Percentiles rank a stretch among this genome's conserved stretches.
phyloP scores from a whole-genome alignment of 352 stramenopile genomes.

The Phytophthora sp. region DNA sequence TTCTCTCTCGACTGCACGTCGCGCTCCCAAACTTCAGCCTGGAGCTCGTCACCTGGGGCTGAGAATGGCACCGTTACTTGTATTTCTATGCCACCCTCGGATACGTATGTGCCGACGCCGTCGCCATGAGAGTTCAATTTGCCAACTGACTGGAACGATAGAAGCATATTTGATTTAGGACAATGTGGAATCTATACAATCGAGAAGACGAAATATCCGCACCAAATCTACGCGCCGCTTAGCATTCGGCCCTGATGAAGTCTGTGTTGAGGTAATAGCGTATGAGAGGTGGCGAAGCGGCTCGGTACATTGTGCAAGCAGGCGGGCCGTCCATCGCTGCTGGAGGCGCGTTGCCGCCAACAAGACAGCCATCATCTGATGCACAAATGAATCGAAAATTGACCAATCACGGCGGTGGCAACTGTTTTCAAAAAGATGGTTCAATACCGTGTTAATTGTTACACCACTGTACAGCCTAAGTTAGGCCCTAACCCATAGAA shows the following conservation, averaged over 20 bases:
- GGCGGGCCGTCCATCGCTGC: not conserved
- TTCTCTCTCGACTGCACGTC: conserved; percentile 46
- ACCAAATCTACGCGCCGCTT: conserved; percentile 34
- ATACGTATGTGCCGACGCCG: conserved; percentile 40
- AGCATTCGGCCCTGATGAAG: not conserved
- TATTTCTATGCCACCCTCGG: conserved; percentile 22
- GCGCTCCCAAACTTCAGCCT: conserved; percentile 57
- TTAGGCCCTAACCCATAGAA: no score
- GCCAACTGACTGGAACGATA: conserved; percentile 39
- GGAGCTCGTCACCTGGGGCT: conserved; percentile 54
- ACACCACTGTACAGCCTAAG: no score
- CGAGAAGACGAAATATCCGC: not conserved
- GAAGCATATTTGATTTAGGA: no score
- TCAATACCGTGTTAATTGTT: no score
- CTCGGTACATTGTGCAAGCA: not conserved
- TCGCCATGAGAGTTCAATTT: conserved; percentile 56
- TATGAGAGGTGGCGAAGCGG: not conserved
- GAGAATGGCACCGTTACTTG: conserved; percentile 58
- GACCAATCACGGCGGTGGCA: no score
- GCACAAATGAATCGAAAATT: not conserved
- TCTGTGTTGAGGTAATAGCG: not conserved
- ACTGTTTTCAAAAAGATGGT: no score
- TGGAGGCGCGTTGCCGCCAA: not conserved
- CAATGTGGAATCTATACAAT: no score
- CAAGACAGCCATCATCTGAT: conserved; percentile 5